phyloP scores from a whole-genome alignment of 371 early-diverging fungal genomes.

The Chytridium lagenaria region DNA sequence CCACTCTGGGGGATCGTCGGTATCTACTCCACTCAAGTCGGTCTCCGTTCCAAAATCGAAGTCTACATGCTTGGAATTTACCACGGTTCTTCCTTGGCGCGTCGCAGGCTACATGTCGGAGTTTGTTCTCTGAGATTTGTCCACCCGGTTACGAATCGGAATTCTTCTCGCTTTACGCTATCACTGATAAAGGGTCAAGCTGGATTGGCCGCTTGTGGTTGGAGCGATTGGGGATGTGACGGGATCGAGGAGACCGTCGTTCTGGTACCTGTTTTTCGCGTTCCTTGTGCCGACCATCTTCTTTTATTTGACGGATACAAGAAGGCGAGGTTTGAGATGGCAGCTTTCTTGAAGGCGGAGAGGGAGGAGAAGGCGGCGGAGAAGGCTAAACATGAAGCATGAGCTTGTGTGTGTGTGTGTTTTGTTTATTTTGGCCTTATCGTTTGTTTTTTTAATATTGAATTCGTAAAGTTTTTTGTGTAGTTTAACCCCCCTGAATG shows the following conservation, averaged over 20 bases:
- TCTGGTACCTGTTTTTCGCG: slow-evolving; percentile 52
- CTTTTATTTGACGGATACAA: slow-evolving; percentile 55
- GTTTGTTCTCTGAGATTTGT: too few relatives aligned
- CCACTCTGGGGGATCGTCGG: too few relatives aligned
- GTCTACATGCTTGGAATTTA: slow-evolving; percentile 8
- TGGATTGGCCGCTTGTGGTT: slow-evolving; percentile 71
- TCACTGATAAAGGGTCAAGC: too few relatives aligned
- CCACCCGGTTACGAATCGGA: too few relatives aligned
- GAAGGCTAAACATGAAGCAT: background rate
- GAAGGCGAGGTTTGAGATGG: slow-evolving; percentile 35
- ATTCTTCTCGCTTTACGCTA: too few relatives aligned
- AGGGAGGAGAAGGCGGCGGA: background rate
- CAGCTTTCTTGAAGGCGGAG: background rate
- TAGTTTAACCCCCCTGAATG: too few relatives aligned
- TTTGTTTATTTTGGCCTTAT: too few relatives aligned
- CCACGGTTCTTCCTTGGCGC: slow-evolving; percentile 12
- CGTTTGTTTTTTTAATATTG: too few relatives aligned
- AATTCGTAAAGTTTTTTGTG: too few relatives aligned
- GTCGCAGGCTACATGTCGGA: background rate
- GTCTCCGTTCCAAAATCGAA: slow-evolving; percentile 53
- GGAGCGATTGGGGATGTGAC: slow-evolving; percentile 59
- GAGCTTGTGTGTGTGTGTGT: too few relatives aligned
- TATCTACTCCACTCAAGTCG: too few relatives aligned
- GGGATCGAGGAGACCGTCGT: slow-evolving; percentile 12
- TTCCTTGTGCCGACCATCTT: slow-evolving; percentile 52